Percentiles rank a stretch among this genome's conserved stretches.
Evolutionary conservation across 805 yeast species (phyloP).

Genomic region (Lachancea fermentati): DNA sequence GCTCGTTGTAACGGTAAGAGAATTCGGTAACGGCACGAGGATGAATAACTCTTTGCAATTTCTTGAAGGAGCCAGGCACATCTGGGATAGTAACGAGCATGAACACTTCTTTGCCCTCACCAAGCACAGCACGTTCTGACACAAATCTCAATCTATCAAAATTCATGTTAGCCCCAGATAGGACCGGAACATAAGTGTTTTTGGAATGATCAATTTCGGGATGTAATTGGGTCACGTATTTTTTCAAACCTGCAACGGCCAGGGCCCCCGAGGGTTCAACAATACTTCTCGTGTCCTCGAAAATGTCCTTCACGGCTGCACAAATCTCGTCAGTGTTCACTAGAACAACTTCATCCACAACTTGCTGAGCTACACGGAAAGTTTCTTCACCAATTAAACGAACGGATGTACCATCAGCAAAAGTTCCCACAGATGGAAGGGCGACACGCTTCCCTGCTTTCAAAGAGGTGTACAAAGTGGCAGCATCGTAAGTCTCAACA

Average conservation of each 20-base stretch:
- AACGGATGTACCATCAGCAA: conserved; percentile 99
- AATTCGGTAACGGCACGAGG: conserved; percentile 95
- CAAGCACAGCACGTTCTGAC: conserved; percentile 95
- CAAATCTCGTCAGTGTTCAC: conserved; percentile 90
- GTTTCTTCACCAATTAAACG: conserved; percentile 86
- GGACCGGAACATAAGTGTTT: conserved; percentile 72
- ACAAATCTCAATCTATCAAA: conserved; percentile 94
- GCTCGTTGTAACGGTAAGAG: conserved; percentile 68
- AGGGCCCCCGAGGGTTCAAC: conserved; percentile 98
- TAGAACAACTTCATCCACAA: conserved; percentile 82
- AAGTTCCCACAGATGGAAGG: conserved; percentile 78
- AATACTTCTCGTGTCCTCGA: conserved; percentile 89
- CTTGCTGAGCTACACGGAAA: conserved; percentile 67
- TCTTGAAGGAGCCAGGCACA: conserved; percentile 80
- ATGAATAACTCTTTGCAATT: conserved; percentile 67
- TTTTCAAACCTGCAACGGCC: conserved; percentile 90
- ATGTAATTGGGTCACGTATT: conserved; percentile 56
- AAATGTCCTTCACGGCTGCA: conserved; percentile 95
- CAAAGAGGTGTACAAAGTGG: conserved; percentile 77
- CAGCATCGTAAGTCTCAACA: conserved; percentile 94
- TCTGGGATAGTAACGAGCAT: conserved; percentile 89
- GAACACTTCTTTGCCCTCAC: conserved; percentile 96
- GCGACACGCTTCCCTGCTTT: conserved; percentile 47
- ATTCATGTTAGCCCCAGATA: conserved; percentile 98
- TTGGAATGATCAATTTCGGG: conserved; percentile 66